A percentile compares a stretch with the other conserved stretches of the same genome.
Evolutionary conservation across 2,329 filamentous ascomycete genomes (phyloP).

Genomic region (Fusarium sp.): DNA sequence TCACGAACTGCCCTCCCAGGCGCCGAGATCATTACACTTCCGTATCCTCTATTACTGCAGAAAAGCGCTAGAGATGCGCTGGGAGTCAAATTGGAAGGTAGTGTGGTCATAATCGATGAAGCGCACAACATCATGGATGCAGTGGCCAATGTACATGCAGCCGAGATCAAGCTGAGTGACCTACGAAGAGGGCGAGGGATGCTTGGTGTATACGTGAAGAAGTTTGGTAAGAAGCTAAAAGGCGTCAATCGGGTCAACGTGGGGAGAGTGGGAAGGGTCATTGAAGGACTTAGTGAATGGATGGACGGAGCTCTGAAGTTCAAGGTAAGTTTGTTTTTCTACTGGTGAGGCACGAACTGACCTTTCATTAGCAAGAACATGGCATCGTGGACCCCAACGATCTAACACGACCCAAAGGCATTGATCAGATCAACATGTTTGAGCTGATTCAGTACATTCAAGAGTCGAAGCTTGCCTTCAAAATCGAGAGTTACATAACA

Average conservation of each 20-base stretch:
- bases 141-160: slow-evolving; percentile 87
- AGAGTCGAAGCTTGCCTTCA: slow-evolving; percentile 92
- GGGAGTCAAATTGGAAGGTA: slow-evolving; percentile 86
- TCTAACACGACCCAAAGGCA: slow-evolving; percentile 85
- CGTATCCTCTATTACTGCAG: slow-evolving; percentile 92
- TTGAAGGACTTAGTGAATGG: slow-evolving; percentile 83
- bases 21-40: slow-evolving; percentile 91
- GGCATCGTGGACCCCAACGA: slow-evolving; percentile 79
- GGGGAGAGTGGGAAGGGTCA: slow-evolving; percentile 85
- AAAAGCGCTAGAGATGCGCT: slow-evolving; percentile 89
- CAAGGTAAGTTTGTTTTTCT: slow-evolving; percentile 58
- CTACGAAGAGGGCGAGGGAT: slow-evolving; percentile 81
- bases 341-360: slow-evolving; percentile 2
- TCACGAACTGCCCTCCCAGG: slow-evolving; percentile 85
- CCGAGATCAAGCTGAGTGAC: slow-evolving; percentile 81
- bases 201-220: slow-evolving; percentile 85
- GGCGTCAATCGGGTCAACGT: slow-evolving; percentile 94
- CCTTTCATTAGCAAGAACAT: slow-evolving; percentile 61
- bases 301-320: slow-evolving; percentile 68
- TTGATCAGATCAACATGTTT: slow-evolving; percentile 95
- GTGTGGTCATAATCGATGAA: slow-evolving; percentile 96
- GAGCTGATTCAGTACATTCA: slow-evolving; percentile 90
- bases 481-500: slow-evolving; percentile 89
- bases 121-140: slow-evolving; percentile 98
- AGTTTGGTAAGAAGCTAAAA: slow-evolving; percentile 89